Percentiles rank a stretch among this genome's conserved stretches.
Evolutionary conservation across 139 green algal genomes (phyloP).

Genomic region (Asterochloris sp.): DNA sequence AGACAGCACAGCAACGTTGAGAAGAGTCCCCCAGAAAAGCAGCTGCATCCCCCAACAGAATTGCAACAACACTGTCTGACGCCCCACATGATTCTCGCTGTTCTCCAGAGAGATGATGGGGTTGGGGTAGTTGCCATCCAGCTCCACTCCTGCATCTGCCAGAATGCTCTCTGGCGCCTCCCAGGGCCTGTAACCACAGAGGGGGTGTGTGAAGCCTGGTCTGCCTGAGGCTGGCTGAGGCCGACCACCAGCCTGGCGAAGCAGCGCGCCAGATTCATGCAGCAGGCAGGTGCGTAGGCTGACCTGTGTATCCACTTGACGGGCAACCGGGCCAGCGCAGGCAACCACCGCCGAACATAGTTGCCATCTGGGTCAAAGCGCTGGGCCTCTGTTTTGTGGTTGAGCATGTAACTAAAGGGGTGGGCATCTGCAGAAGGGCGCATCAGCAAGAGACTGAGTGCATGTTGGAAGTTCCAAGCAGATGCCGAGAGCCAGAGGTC

Average conservation of each 20-base stretch:
- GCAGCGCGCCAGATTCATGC: too few relatives aligned
- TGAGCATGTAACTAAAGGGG: constrained; percentile 76
- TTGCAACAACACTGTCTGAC: not conserved
- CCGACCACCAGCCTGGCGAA: too few relatives aligned
- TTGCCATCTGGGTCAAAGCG: constrained; percentile 79
- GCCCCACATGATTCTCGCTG: constrained; percentile 7
- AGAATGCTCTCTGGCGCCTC: constrained; percentile 54
- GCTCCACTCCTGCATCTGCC: constrained; percentile 57
- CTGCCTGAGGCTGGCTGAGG: not conserved
- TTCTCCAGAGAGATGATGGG: constrained; percentile 48
- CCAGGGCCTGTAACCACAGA: constrained; percentile 46
- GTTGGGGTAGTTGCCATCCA: constrained; percentile 62
- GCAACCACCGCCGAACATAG: constrained; percentile 89
- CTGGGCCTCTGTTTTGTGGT: constrained; percentile 57
- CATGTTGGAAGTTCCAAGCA: too few relatives aligned
- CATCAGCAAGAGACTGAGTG: too few relatives aligned
- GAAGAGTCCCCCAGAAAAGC: too few relatives aligned
- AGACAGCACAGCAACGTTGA: too few relatives aligned
- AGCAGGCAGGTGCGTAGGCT: not conserved
- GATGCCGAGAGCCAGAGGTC: too few relatives aligned
- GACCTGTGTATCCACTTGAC: constrained; percentile 60
- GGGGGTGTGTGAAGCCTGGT: not conserved
- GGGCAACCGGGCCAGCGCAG: constrained; percentile 73
- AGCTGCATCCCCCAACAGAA: too few relatives aligned
- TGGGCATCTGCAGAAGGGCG: constrained; percentile 58